Percentiles rank a stretch among this genome's conserved stretches.
Evolutionary conservation across 345 rosid genomes (phyloP).

Genomic region (Cardamine chenopodiifolia): DNA sequence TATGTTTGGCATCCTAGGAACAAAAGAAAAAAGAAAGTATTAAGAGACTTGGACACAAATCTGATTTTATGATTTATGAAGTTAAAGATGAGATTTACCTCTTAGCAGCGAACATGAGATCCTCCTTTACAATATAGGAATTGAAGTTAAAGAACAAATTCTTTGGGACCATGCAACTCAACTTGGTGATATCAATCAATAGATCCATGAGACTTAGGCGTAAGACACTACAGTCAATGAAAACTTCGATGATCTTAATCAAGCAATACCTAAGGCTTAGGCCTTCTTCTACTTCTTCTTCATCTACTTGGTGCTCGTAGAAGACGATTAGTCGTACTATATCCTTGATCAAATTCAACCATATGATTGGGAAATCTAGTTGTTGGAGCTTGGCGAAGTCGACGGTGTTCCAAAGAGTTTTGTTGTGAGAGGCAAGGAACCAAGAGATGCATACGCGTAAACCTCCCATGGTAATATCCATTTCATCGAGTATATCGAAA

Average conservation of each 20-base stretch:
- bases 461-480: not conserved
- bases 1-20: conserved; percentile 19
- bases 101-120: conserved; percentile 19
- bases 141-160: not conserved
- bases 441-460: conserved; percentile 26
- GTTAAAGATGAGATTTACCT: conserved; percentile 23
- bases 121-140: not conserved
- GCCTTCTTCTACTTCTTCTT: not conserved
- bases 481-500: not conserved
- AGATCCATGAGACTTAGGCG: not conserved
- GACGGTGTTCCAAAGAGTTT: conserved; percentile 9
- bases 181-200: not conserved
- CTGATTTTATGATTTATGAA: not conserved
- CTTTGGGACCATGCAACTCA: conserved; percentile 14
- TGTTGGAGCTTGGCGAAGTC: not conserved
- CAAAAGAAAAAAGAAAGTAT: not conserved
- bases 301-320: not conserved
- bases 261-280: not conserved
- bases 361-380: not conserved
- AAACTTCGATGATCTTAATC: not conserved
- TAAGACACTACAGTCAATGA: not conserved
- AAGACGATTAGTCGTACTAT: not conserved
- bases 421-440: conserved; percentile 30
- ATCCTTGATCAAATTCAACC: not conserved
- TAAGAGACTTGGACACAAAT: not conserved